Evolutionary conservation across 345 rosid species (phyloP).

Genomic region (Combretum micranthum): DNA sequence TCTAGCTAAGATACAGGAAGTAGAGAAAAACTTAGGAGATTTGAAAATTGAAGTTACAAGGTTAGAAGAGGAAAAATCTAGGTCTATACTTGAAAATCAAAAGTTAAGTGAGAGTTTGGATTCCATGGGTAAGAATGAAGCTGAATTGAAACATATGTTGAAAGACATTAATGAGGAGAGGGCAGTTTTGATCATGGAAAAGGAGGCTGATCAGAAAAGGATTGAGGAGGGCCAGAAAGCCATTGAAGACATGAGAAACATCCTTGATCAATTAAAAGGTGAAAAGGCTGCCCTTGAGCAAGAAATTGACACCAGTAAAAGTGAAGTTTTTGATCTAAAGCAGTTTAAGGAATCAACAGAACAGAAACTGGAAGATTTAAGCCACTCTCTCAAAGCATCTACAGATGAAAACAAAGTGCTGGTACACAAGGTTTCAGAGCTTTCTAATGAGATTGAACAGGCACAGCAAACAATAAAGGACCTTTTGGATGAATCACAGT

Average conservation of each 20-base stretch:
- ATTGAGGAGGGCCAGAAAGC: conserved; percentile 24
- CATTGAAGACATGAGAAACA: conserved; percentile 18
- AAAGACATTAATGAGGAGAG: conserved; percentile 19
- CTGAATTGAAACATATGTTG: conserved; percentile 18
- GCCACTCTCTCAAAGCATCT: conserved; percentile 22
- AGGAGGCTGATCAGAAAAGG: conserved; percentile 17
- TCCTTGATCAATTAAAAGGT: conserved; percentile 40
- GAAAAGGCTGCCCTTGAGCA: conserved; percentile 29
- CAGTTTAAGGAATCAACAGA: conserved; percentile 59
- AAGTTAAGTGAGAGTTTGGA: conserved; percentile 25
- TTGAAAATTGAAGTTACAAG: conserved; percentile 55
- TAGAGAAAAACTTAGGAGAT: conserved; percentile 33
- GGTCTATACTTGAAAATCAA: conserved; percentile 19
- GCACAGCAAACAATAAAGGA: conserved; percentile 35
- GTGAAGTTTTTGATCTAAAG: conserved; percentile 32
- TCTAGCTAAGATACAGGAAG: conserved; percentile 44
- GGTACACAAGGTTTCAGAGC: conserved; percentile 36
- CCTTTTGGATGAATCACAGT: conserved; percentile 33
- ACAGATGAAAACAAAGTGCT: conserved; percentile 52
- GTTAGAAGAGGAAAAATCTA: conserved; percentile 30
- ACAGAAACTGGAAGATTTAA: conserved; percentile 36
- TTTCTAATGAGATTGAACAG: conserved; percentile 44
- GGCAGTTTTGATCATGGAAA: conserved; percentile 13
- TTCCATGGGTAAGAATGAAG: conserved; percentile 11
- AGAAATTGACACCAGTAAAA: conserved; percentile 35